Conservation (phyloP, 768 basidiomycete species). For the Mycena kentingensis region DNA sequence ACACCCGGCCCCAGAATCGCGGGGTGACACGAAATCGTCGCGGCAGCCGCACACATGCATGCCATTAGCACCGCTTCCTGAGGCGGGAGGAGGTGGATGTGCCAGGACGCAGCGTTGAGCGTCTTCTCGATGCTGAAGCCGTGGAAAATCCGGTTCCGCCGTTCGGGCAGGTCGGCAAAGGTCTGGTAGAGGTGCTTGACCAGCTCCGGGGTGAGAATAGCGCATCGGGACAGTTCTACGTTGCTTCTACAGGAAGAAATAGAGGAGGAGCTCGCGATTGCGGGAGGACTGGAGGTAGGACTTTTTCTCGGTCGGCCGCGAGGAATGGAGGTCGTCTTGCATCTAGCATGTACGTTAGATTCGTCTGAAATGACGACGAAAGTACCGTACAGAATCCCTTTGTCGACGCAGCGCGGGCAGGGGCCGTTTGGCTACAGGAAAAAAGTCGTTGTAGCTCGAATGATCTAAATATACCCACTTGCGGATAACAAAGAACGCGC, state of each 20-base stretch:
- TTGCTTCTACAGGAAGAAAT: no score
- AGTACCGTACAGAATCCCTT: no score
- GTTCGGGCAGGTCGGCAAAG: background rate
- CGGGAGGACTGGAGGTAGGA: no score
- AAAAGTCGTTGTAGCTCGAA: no score
- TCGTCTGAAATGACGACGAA: no score
- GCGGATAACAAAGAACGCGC: no score
- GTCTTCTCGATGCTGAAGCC: background rate
- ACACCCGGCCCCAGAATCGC: constrained; percentile 13
- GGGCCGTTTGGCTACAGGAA: no score
- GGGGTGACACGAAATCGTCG: constrained; percentile 12
- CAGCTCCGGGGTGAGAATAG: background rate
- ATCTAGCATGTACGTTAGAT: no score
- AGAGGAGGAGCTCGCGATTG: no score
- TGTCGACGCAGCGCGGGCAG: no score
- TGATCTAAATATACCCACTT: no score
- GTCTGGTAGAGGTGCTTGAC: background rate
- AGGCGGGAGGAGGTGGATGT: constrained; percentile 7
- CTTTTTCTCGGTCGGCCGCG: background rate
- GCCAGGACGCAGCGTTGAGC: constrained; percentile 6
- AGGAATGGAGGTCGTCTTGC: background rate
- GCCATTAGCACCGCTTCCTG: constrained; percentile 9
- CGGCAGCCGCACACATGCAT: constrained; percentile 9
- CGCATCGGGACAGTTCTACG: no score
- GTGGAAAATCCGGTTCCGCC: background rate